Evolutionary conservation across 345 rosid species (phyloP).

Genomic region (Populus simonii): DNA sequence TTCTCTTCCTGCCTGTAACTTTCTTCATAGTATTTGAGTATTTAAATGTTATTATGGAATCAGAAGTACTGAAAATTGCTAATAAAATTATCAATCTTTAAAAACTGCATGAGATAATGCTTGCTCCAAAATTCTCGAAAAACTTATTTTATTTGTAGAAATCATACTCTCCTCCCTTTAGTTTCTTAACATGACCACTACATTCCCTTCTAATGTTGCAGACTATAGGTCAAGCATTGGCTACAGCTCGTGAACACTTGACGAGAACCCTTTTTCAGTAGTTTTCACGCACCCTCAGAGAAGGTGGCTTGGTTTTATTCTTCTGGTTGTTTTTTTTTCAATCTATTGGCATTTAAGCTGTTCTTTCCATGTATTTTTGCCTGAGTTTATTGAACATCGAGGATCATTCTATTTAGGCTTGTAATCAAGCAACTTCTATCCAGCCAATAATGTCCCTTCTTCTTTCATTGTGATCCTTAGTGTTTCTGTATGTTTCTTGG

Average conservation of each 20-base stretch:
- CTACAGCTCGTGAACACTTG: conserved; percentile 62
- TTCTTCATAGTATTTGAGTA: background rate
- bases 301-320: background rate
- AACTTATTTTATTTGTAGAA: background rate
- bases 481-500: background rate
- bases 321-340: background rate
- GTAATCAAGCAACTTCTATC: background rate
- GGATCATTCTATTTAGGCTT: conserved; percentile 4
- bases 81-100: background rate
- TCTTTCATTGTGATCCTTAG: background rate
- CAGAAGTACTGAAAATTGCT: background rate
- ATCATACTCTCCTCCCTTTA: background rate
- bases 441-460: background rate
- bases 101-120: background rate
- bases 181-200: background rate
- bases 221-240: conserved; percentile 63
- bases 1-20: background rate
- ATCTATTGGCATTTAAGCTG: background rate
- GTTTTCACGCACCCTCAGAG: background rate
- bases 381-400: background rate
- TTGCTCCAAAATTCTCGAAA: background rate
- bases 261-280: conserved; percentile 56
- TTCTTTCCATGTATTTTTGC: background rate
- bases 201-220: conserved; percentile 21
- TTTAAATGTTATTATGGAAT: background rate